Conservation (phyloP, 768 basidiomycete genomes). For the Pleurotus sapidus region DNA sequence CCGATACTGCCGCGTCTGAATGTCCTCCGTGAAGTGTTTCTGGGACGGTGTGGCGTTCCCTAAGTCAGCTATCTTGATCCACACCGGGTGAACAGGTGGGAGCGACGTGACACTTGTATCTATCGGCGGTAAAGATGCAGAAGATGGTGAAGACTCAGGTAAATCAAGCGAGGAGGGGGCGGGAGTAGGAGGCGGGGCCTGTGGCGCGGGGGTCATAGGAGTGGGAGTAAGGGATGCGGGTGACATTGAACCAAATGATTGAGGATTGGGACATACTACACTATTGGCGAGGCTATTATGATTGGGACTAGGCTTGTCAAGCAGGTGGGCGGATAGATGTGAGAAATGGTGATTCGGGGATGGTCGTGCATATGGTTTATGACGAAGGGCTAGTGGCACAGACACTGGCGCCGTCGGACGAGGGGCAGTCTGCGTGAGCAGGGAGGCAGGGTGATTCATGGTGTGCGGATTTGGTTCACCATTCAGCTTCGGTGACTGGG, state of each 20-base stretch:
- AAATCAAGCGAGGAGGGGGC: slow-evolving; percentile 9
- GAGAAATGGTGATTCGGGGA: slow-evolving; percentile 39
- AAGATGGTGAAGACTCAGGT: slow-evolving; percentile 5
- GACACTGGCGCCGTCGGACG: slow-evolving; percentile 17
- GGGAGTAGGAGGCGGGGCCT: slow-evolving; percentile 16
- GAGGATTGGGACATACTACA: slow-evolving; percentile 4
- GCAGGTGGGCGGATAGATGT: slow-evolving; percentile 39
- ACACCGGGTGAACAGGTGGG: slow-evolving; percentile 46
- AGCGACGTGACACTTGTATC: slow-evolving; percentile 17
- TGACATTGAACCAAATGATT: slow-evolving; percentile 14
- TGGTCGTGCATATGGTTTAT: slow-evolving; percentile 23
- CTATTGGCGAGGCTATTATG: slow-evolving; percentile 18
- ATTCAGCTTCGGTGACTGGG: background rate
- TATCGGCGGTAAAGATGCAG: slow-evolving; percentile 17
- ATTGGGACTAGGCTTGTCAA: slow-evolving; percentile 25
- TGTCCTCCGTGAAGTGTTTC: slow-evolving; percentile 91
- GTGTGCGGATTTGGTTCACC: background rate
- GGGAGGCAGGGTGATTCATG: slow-evolving; percentile 35
- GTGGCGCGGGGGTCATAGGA: slow-evolving; percentile 21
- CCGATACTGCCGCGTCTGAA: slow-evolving; percentile 95
- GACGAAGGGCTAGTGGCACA: slow-evolving; percentile 19
- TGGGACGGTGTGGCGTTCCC: slow-evolving; percentile 93
- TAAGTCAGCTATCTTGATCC: slow-evolving; percentile 91
- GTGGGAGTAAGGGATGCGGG: slow-evolving; percentile 24
- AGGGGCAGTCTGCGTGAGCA: slow-evolving; percentile 67